These are phyloP conservation scores for Lipomyces chichibuensis DNA, from an alignment of 805 yeast species.

Conservation along the genomic window DNA sequence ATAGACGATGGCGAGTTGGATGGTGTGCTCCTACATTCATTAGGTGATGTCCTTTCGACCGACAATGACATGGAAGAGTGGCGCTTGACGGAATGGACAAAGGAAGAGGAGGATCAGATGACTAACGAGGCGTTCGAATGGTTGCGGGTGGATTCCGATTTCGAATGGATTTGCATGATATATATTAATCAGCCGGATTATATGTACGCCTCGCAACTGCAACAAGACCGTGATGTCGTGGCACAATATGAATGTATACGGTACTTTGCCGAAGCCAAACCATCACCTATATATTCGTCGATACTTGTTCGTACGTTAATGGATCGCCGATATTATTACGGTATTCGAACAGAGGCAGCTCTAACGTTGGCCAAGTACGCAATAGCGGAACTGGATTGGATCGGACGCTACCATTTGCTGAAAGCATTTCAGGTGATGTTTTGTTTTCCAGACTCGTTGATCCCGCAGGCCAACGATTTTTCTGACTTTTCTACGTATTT, in stretches of 20 bases:
- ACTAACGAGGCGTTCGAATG: slow-evolving; percentile 92
- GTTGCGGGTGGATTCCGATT: slow-evolving; percentile 97
- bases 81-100: slow-evolving; percentile 71
- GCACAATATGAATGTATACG: slow-evolving; percentile 87
- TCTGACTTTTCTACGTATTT: slow-evolving; percentile 68
- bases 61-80: slow-evolving; percentile 67
- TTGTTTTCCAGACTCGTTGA: slow-evolving; percentile 67
- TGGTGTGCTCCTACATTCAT: slow-evolving; percentile 54
- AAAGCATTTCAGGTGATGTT: slow-evolving; percentile 68
- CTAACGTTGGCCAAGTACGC: slow-evolving; percentile 72
- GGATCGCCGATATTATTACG: slow-evolving; percentile 85
- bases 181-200: slow-evolving; percentile 87
- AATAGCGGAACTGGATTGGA: slow-evolving; percentile 59
- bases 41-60: slow-evolving; percentile 77
- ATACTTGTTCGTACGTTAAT: slow-evolving; percentile 75
- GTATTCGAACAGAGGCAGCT: slow-evolving; percentile 87
- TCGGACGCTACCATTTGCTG: slow-evolving; percentile 74
- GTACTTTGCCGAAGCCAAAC: slow-evolving; percentile 67
- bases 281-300: slow-evolving; percentile 69
- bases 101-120: slow-evolving; percentile 68
- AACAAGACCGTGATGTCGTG: slow-evolving; percentile 93
- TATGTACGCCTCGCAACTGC: slow-evolving; percentile 91
- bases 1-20: slow-evolving; percentile 28
- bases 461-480: slow-evolving; percentile 83
- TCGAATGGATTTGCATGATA: slow-evolving; percentile 90